phyloP scores from a whole-genome alignment of 2,329 filamentous ascomycete species.

The Hirsutella rhossiliensis region DNA sequence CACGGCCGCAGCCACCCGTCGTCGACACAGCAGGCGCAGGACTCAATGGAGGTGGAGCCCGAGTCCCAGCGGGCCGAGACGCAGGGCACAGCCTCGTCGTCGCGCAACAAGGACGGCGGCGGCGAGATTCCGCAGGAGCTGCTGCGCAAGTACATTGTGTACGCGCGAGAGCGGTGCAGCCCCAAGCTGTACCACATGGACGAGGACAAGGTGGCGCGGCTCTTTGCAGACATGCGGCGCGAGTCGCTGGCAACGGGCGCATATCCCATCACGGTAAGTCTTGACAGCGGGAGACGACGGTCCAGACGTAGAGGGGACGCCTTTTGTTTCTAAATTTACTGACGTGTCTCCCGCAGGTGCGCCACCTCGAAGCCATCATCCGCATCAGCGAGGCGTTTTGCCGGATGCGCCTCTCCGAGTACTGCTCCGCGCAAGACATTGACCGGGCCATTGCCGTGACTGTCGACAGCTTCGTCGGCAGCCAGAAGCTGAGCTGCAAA shows the following conservation, averaged over 20 bases:
- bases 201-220: conserved; percentile 85
- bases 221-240: conserved; percentile 93
- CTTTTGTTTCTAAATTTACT: not conserved
- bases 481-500: conserved; percentile 95
- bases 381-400: conserved; percentile 90
- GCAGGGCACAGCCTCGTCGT: conserved; percentile 12
- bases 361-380: conserved; percentile 96
- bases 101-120: conserved; percentile 21
- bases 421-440: conserved; percentile 81
- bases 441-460: conserved; percentile 96
- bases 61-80: conserved; percentile 32
- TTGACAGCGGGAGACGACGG: too few species aligned
- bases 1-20: conserved; percentile 81
- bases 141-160: conserved; percentile 91
- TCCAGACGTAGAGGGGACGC: not conserved
- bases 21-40: conserved; percentile 30
- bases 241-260: conserved; percentile 89
- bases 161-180: conserved; percentile 76
- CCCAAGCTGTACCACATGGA: conserved; percentile 97
- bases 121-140: conserved; percentile 83
- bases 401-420: conserved; percentile 96
- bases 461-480: conserved; percentile 89
- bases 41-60: conserved; percentile 52
- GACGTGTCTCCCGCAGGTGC: conserved; percentile 46
- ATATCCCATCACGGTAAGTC: conserved; percentile 89